These are phyloP conservation scores for Isatis tinctoria DNA, from an alignment of 345 rosid species.

Conservation along the genomic window DNA sequence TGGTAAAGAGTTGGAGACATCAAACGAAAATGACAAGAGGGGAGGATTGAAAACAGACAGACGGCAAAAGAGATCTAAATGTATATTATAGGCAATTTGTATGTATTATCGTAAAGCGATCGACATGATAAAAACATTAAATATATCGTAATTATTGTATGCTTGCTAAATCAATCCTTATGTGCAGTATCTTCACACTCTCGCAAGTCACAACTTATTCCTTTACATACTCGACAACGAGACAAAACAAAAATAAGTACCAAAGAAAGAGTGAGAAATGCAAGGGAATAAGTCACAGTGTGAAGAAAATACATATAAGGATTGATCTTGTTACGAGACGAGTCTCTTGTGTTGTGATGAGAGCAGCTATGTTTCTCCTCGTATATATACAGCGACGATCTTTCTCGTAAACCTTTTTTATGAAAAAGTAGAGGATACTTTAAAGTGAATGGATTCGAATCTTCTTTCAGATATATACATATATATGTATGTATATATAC, in stretches of 20 bases:
- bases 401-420: background rate
- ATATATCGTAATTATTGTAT: background rate
- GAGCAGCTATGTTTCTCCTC: background rate
- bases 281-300: background rate
- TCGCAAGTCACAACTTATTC: background rate
- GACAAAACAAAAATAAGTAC: background rate
- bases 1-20: constrained; percentile 17
- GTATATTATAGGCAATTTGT: background rate
- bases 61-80: background rate
- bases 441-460: background rate
- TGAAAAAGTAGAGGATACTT: background rate
- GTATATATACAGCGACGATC: background rate
- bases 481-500: too few relatives aligned
- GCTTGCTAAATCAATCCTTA: background rate
- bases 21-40: constrained; percentile 8
- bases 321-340: background rate
- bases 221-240: background rate
- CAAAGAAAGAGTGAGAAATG: background rate
- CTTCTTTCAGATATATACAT: too few relatives aligned
- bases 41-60: background rate
- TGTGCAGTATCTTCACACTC: background rate
- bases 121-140: background rate
- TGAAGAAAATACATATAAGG: background rate
- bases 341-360: background rate
- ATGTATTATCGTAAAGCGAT: background rate